Conservation (phyloP, 768 basidiomycete species). For the Coprinopsis sp. region DNA sequence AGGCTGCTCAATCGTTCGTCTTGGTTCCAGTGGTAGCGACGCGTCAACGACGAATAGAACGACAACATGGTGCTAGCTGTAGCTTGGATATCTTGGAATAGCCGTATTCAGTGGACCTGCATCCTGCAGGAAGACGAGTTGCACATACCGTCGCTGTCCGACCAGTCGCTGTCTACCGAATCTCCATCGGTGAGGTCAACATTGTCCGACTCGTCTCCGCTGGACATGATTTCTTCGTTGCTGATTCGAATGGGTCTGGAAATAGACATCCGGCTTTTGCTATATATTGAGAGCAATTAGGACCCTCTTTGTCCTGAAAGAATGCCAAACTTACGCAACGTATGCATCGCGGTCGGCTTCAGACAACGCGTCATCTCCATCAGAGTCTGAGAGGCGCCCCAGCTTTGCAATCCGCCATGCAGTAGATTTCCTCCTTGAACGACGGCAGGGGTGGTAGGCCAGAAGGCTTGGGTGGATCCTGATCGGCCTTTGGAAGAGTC, state of each 20-base stretch:
- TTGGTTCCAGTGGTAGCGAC: conserved; percentile 39
- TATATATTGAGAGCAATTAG: conserved; percentile 18
- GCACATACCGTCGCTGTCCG: conserved; percentile 37
- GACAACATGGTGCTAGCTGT: conserved; percentile 27
- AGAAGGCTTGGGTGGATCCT: conserved; percentile 24
- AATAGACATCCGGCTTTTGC: conserved; percentile 43
- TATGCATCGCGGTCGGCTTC: conserved; percentile 69
- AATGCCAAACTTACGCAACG: conserved; percentile 48
- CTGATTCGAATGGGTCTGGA: conserved; percentile 32
- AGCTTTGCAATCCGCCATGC: conserved; percentile 21
- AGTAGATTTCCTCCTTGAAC: conserved; percentile 19
- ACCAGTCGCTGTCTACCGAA: conserved; percentile 46
- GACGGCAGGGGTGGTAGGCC: no score
- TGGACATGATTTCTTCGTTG: conserved; percentile 49
- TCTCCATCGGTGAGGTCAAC: conserved; percentile 59
- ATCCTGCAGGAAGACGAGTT: neutral
- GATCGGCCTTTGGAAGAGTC: no score
- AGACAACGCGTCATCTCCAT: conserved; percentile 56
- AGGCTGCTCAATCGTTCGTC: conserved; percentile 32
- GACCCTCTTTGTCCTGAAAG: neutral
- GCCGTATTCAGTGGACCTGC: neutral
- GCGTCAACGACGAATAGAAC: conserved; percentile 46
- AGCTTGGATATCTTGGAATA: conserved; percentile 15
- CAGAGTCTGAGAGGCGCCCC: conserved; percentile 54
- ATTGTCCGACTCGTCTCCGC: conserved; percentile 77